Base-by-base conservation (phyloP, 495 filamentous ascomycete genomes). In the Penicillium cataractarum region DNA sequence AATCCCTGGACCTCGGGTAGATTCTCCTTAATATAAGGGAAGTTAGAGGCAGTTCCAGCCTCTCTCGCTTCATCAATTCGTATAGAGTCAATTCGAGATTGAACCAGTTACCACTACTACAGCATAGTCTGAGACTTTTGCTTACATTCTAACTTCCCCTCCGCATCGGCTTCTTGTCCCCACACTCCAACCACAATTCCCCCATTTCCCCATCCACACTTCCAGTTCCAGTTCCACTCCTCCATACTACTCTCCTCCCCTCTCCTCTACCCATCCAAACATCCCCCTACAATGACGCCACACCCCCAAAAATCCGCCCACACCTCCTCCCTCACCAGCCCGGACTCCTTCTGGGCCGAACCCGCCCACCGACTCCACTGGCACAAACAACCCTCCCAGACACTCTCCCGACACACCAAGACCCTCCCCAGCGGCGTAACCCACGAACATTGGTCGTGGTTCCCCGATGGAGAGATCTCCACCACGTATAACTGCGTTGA, bases 401-500 rank as follows among this genome's bases (percentile, higher is more conserved):
- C 78, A 0, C 69, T 85, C 44, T 61, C 72, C 9, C 79, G 66
- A 9, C 70, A 67, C n/a, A 79, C 73, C 10, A 85, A 84, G 60
- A 78, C 72, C 6, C 76, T 88, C 3, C 61, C 76, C 31, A 81
- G 75, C 58, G 84, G 82, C 6, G 69, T 69, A 51, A 70, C 65
- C 31, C 82, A 89, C 65, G 73, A 78, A 27, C 77, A 89, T 68
- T 97, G 92, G 90, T 84, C 84, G 32, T 97, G 92, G 93, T 97
- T 97, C 65, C 87, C 92, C 0, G 91, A 86, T 58, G 93, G 93
- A 50, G 87, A 93, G 76, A 90, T 97, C 68, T 96, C 91, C 27
- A 97, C 93, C 0, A 88, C 87, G 55, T 97, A 90, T 75, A 97
- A 97, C 71, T 95, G 92, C 66, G 78, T 97, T 31, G 93, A 97